phyloP scores from a whole-genome alignment of 495 filamentous ascomycete species.

The Copromyces sp. region DNA sequence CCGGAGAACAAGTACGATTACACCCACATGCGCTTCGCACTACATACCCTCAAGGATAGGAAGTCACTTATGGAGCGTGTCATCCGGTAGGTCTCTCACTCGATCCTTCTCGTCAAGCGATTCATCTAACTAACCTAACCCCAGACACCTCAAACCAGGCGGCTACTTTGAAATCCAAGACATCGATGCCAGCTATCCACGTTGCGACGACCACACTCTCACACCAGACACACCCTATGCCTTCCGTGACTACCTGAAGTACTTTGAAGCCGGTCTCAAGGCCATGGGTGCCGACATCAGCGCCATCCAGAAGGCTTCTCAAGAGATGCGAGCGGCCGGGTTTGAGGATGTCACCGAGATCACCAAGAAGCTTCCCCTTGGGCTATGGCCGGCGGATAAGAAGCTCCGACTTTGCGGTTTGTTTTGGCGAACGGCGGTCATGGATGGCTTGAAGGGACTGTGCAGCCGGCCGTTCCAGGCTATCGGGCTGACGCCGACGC shows the following conservation, averaged over 20 bases:
- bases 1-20: conserved; percentile 45
- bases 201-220: conserved; percentile 35
- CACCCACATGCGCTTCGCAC: conserved; percentile 42
- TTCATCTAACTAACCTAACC: conserved; percentile 1
- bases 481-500: conserved; percentile 25
- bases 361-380: conserved; percentile 24
- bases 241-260: conserved; percentile 25
- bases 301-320: conserved; percentile 10
- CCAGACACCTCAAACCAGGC: conserved; percentile 38
- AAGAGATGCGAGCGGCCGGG: conserved; percentile 18
- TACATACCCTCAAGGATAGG: conserved; percentile 35
- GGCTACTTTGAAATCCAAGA: conserved; percentile 48
- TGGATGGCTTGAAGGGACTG: conserved; percentile 28
- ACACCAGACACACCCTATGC: conserved; percentile 22
- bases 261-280: conserved; percentile 18
- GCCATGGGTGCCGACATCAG: conserved; percentile 19
- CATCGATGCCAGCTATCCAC: conserved; percentile 22
- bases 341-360: conserved; percentile 16
- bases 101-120: neutral
- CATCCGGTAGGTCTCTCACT: conserved; percentile 19
- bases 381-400: conserved; percentile 24
- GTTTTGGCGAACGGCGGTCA: conserved; percentile 23
- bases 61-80: conserved; percentile 24
- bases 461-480: conserved; percentile 19
- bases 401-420: conserved; percentile 23